A percentile compares a stretch with the other conserved stretches of the same genome.
phyloP scores from a whole-genome alignment of 169 alveolate genomes.

The Plasmodium vivax region DNA sequence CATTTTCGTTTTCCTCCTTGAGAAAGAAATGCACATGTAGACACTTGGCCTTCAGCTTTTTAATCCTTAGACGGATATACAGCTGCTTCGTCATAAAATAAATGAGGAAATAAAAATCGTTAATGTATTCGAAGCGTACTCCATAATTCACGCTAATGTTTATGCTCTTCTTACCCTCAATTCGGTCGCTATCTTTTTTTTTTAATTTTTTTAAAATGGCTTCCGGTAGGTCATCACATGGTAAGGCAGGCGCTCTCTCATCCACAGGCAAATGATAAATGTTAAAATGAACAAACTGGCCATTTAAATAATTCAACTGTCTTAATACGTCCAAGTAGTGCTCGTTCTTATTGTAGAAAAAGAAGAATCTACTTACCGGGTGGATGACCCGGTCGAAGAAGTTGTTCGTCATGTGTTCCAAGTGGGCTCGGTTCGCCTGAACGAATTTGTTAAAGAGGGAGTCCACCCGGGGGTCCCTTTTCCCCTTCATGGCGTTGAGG shows the following conservation, averaged over 20 bases:
- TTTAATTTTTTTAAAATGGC: background rate
- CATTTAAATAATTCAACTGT: slow-evolving; percentile 48
- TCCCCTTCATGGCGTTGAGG: slow-evolving; percentile 17
- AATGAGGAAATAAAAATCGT: slow-evolving; percentile 68
- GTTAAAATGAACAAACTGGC: slow-evolving; percentile 41
- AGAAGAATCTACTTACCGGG: slow-evolving; percentile 50
- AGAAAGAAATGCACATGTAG: slow-evolving; percentile 25
- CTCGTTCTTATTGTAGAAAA: slow-evolving; percentile 40
- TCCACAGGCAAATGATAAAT: slow-evolving; percentile 12
- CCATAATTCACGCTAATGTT: slow-evolving; percentile 65
- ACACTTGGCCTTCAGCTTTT: slow-evolving; percentile 35
- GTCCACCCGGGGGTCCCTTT: slow-evolving; percentile 25
- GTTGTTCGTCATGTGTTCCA: slow-evolving; percentile 29
- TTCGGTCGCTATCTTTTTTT: background rate
- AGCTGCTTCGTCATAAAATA: slow-evolving; percentile 69
- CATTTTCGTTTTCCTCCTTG: slow-evolving; percentile 49
- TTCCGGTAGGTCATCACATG: background rate
- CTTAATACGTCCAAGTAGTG: slow-evolving; percentile 50
- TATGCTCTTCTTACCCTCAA: slow-evolving; percentile 30
- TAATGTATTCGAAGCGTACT: slow-evolving; percentile 39
- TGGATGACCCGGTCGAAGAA: slow-evolving; percentile 39
- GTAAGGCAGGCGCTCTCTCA: background rate
- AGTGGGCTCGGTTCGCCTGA: background rate
- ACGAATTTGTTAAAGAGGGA: slow-evolving; percentile 23
- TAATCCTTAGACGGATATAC: slow-evolving; percentile 53